Evolutionary conservation across 805 yeast species (phyloP).

Genomic region (Cyberlindnera xishuangbannaensis): DNA sequence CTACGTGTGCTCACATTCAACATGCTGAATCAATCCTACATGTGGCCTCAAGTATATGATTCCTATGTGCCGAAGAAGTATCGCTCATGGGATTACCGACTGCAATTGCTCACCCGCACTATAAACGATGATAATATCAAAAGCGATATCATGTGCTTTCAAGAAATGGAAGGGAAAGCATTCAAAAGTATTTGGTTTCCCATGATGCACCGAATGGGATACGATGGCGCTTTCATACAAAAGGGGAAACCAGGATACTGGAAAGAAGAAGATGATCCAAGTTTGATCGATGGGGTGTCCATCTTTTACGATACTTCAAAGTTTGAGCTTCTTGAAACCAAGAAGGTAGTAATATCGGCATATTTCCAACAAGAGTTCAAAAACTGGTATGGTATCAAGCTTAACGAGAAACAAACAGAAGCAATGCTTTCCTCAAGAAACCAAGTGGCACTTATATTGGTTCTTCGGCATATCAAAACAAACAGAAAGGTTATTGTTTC

Average conservation of each 20-base stretch:
- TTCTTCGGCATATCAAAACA: constrained; percentile 38
- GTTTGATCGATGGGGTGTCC: constrained; percentile 52
- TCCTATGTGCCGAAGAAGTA: constrained; percentile 41
- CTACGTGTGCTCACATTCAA: constrained; percentile 38
- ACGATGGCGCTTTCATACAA: constrained; percentile 40
- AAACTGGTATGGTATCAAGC: constrained; percentile 9
- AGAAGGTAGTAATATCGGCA: constrained; percentile 28
- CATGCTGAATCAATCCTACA: constrained; percentile 46
- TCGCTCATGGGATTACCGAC: constrained; percentile 45
- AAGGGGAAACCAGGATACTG: constrained; percentile 52
- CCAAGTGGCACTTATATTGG: constrained; percentile 51
- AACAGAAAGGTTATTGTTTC: constrained; percentile 38
- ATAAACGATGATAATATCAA: constrained; percentile 27
- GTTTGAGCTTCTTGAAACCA: constrained; percentile 35
- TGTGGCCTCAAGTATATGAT: constrained; percentile 54
- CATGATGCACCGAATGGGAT: constrained; percentile 30
- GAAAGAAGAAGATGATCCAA: constrained; percentile 36
- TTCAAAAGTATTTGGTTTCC: constrained; percentile 36
- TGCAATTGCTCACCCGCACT: constrained; percentile 35
- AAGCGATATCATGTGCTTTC: constrained; percentile 57
- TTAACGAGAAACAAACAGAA: constrained; percentile 19
- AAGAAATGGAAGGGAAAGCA: constrained; percentile 43
- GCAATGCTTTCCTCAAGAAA: constrained; percentile 39
- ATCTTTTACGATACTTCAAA: constrained; percentile 44
- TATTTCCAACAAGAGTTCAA: constrained; percentile 14